These are phyloP conservation scores for Nannochloris sp. DNA, from an alignment of 139 green algal genomes.

Conservation along the genomic window DNA sequence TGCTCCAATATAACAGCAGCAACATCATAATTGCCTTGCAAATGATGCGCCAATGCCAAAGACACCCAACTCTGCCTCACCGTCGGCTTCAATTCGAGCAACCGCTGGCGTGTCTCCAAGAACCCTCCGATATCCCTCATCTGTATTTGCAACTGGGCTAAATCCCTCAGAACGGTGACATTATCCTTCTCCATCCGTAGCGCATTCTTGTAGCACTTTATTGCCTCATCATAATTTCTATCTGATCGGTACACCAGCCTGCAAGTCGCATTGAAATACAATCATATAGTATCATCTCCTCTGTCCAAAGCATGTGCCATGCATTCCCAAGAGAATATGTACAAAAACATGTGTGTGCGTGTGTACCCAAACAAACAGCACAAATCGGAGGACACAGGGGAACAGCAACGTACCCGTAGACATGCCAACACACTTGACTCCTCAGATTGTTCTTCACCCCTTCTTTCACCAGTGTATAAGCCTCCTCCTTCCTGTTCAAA, in stretches of 20 bases:
- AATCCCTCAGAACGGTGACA: conserved; percentile 56
- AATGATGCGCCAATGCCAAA: conserved; percentile 85
- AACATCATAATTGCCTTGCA: conserved; percentile 68
- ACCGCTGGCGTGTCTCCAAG: conserved; percentile 74
- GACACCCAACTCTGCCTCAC: conserved; percentile 85
- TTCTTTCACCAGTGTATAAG: conserved; percentile 84
- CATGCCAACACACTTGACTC: conserved; percentile 96
- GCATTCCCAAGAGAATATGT: not conserved
- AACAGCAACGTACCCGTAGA: conserved; percentile 73
- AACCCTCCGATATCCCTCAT: conserved; percentile 86
- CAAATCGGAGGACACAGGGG: not conserved
- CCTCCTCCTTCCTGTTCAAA: conserved; percentile 79
- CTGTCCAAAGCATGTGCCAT: not conserved
- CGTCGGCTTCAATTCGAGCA: conserved; percentile 72
- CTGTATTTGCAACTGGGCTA: conserved; percentile 62
- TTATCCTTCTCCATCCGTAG: conserved; percentile 90
- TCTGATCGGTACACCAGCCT: conserved; percentile 84
- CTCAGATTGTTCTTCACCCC: conserved; percentile 81
- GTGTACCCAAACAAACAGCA: not conserved
- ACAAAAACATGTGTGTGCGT: no score
- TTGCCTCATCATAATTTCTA: conserved; percentile 91
- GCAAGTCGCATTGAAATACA: conserved; percentile 28
- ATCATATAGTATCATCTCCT: not conserved
- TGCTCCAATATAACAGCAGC: conserved; percentile 46
- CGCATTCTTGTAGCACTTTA: conserved; percentile 98